Evolutionary conservation across 768 basidiomycete genomes (phyloP).

Genomic region (Mycena crocata): DNA sequence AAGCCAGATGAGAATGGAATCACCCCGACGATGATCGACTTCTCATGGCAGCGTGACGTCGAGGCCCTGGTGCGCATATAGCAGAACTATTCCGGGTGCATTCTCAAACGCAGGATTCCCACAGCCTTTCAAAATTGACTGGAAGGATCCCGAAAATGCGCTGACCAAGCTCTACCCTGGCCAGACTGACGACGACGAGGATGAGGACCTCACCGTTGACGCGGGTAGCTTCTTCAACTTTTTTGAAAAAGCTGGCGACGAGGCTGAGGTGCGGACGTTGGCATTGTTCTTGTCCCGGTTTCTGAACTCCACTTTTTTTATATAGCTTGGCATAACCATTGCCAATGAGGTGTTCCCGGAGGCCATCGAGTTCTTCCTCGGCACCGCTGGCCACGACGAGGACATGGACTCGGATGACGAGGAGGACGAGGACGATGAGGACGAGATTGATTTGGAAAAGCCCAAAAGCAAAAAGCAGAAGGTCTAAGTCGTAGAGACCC

Average conservation of each 20-base stretch:
- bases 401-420: conserved; percentile 74
- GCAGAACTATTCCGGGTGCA: neutral
- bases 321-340: conserved; percentile 76
- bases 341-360: conserved; percentile 85
- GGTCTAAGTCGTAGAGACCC: conserved; percentile 48
- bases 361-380: conserved; percentile 86
- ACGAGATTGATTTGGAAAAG: conserved; percentile 90
- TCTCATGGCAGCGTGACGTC: conserved; percentile 84
- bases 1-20: conserved; percentile 79
- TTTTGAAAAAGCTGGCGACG: conserved; percentile 76
- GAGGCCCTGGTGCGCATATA: conserved; percentile 65
- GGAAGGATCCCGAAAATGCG: conserved; percentile 84
- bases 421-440: conserved; percentile 80
- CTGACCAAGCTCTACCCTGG: conserved; percentile 85
- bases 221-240: conserved; percentile 91
- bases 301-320: conserved; percentile 4
- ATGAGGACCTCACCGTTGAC: conserved; percentile 68
- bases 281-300: neutral
- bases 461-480: conserved; percentile 82
- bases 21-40: conserved; percentile 81
- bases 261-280: conserved; percentile 67
- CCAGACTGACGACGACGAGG: conserved; percentile 68
- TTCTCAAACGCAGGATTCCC: conserved; percentile 12
- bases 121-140: conserved; percentile 77
- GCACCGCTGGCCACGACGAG: conserved; percentile 68